phyloP scores from a whole-genome alignment of 2,329 filamentous ascomycete genomes.

The Huntiella decipiens region DNA sequence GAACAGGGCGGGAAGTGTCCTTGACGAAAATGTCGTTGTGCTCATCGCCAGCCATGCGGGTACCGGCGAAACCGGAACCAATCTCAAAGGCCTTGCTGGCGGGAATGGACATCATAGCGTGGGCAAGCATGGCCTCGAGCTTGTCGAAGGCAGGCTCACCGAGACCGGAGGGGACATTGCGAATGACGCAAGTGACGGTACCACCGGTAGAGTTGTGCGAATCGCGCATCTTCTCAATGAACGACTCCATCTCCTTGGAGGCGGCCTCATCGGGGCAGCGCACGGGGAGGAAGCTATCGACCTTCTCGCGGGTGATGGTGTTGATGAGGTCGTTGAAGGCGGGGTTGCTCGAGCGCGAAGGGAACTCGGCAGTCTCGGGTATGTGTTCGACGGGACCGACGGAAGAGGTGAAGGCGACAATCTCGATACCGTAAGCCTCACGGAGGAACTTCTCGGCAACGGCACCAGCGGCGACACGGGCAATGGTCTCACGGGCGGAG shows the following conservation, averaged over 20 bases:
- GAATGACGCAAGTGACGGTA: constrained; percentile 83
- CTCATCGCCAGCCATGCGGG: constrained; percentile 66
- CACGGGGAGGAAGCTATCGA: constrained; percentile 72
- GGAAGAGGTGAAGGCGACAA: constrained; percentile 74
- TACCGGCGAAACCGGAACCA: constrained; percentile 77
- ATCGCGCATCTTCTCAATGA: constrained; percentile 62
- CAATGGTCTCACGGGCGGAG: constrained; percentile 89
- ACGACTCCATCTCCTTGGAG: constrained; percentile 53
- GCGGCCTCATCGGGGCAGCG: constrained; percentile 58
- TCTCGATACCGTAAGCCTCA: constrained; percentile 68
- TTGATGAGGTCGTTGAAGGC: constrained; percentile 58
- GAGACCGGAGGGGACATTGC: constrained; percentile 65
- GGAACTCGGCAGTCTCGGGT: constrained; percentile 47
- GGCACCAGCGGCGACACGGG: constrained; percentile 73
- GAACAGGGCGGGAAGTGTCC: constrained; percentile 15
- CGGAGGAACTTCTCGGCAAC: constrained; percentile 85
- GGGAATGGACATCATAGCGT: constrained; percentile 89
- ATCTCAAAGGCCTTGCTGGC: constrained; percentile 93
- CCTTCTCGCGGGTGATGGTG: constrained; percentile 51
- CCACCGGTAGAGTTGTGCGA: constrained; percentile 78
- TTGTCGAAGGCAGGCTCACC: constrained; percentile 95
- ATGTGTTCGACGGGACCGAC: constrained; percentile 66
- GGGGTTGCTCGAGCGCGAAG: constrained; percentile 54
- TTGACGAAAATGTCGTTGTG: constrained; percentile 78
- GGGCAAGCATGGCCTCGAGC: constrained; percentile 74